A percentile compares a stretch with the other conserved stretches of the same genome.
These are phyloP conservation scores for Geosmithia flava DNA, from an alignment of 2,329 filamentous ascomycete genomes.

Conservation along the genomic window DNA sequence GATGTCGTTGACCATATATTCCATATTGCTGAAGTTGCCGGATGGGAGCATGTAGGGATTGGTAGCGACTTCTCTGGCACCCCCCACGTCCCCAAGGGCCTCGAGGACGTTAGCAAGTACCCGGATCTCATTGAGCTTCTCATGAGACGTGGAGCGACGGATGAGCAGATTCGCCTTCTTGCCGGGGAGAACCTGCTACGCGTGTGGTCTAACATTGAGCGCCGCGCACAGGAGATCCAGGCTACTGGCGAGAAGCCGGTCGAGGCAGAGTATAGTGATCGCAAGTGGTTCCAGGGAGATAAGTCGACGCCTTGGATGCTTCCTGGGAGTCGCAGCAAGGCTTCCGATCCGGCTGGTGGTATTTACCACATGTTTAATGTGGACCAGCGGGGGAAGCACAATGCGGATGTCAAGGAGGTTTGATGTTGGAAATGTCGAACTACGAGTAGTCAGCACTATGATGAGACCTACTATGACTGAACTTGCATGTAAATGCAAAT, in stretches of 20 bases:
- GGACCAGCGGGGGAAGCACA: conserved; percentile 3
- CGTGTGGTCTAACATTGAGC: conserved; percentile 72
- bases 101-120: conserved; percentile 21
- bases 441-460: too few relatives aligned
- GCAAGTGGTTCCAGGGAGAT: conserved; percentile 13
- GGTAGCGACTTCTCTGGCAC: conserved; percentile 23
- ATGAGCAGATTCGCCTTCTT: conserved; percentile 51
- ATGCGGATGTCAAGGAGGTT: not conserved
- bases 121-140: conserved; percentile 16
- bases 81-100: conserved; percentile 10
- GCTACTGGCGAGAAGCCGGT: conserved; percentile 26
- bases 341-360: conserved; percentile 2
- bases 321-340: conserved; percentile 7
- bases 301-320: conserved; percentile 12
- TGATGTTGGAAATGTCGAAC: conserved; percentile 1
- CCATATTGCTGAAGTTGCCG: conserved; percentile 14
- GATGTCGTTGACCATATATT: conserved; percentile 21
- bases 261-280: conserved; percentile 15
- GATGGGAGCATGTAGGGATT: conserved; percentile 23
- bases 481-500: too few relatives aligned
- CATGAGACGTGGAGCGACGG: conserved; percentile 14
- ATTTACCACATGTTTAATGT: conserved; percentile 12
- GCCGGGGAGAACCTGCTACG: conserved; percentile 71
- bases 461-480: too few relatives aligned
- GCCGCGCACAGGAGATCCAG: conserved; percentile 55